These are phyloP conservation scores for Diaporthe ampelina DNA, from an alignment of 2,329 filamentous ascomycete genomes.

Conservation along the genomic window DNA sequence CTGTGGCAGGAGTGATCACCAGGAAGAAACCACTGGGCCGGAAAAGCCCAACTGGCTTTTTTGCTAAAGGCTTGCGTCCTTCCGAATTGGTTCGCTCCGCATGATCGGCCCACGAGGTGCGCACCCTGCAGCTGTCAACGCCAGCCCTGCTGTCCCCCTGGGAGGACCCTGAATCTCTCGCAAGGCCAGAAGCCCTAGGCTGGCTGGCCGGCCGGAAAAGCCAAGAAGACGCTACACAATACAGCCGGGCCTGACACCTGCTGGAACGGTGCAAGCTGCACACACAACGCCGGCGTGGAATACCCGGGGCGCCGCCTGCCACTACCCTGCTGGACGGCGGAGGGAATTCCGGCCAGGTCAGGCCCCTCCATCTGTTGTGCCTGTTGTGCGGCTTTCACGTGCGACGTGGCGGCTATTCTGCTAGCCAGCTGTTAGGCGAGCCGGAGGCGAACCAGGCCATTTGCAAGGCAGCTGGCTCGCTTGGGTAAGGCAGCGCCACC, in stretches of 20 bases:
- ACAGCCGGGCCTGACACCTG: neutral
- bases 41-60: neutral
- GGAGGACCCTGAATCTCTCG: constrained; percentile 3
- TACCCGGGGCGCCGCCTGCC: neutral
- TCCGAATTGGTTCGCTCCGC: constrained; percentile 10
- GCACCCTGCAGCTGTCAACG: constrained; percentile 22
- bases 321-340: constrained; percentile 11
- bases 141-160: constrained; percentile 9
- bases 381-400: neutral
- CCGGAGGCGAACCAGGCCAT: neutral
- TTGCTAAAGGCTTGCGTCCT: constrained; percentile 1
- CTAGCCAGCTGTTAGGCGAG: neutral
- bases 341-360: neutral
- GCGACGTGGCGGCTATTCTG: constrained; percentile 18
- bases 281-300: neutral
- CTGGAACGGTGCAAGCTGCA: constrained; percentile 8
- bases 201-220: neutral
- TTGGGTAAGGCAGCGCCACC: constrained; percentile 18
- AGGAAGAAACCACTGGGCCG: constrained; percentile 17
- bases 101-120: constrained; percentile 30
- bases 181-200: neutral
- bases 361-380: neutral
- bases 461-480: constrained; percentile 14
- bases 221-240: neutral
- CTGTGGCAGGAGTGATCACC: neutral